A percentile compares a stretch with the other conserved stretches of the same genome.
phyloP scores from a whole-genome alignment of 2,329 filamentous ascomycete genomes.

The Pestalotiopsis sp. region DNA sequence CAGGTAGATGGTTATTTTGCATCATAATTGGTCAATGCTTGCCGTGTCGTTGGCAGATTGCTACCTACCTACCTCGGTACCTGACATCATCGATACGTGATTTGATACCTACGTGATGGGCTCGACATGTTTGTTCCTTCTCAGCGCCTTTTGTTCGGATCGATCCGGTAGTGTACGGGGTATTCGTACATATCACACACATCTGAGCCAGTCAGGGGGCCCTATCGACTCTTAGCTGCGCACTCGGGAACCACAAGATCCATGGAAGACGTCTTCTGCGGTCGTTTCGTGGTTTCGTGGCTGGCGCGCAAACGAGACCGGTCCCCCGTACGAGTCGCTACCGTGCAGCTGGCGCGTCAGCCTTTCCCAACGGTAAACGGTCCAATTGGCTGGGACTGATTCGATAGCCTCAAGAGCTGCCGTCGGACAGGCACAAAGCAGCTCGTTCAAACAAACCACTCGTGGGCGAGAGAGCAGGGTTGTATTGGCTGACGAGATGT shows the following conservation, averaged over 20 bases:
- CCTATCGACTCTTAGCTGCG: background rate
- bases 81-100: too few relatives aligned
- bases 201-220: background rate
- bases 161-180: background rate
- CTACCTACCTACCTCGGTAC: too few relatives aligned
- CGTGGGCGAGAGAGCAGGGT: background rate
- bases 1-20: too few relatives aligned
- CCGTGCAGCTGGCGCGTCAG: background rate
- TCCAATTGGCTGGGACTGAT: background rate
- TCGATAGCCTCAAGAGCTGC: constrained; percentile 1
- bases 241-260: constrained; percentile 6
- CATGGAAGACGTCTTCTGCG: constrained; percentile 6
- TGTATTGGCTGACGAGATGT: background rate
- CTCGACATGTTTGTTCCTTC: too few relatives aligned
- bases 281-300: constrained; percentile 10
- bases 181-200: background rate
- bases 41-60: too few relatives aligned
- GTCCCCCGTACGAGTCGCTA: background rate
- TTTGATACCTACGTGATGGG: too few relatives aligned
- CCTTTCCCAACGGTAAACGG: background rate
- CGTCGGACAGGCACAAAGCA: background rate
- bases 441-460: background rate
- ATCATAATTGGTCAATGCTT: too few relatives aligned
- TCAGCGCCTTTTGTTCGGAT: too few relatives aligned
- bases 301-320: background rate